Evolutionary conservation across 2,329 filamentous ascomycete species (phyloP), one percentile per base, ranked within the genome.

Genomic region (Aulographum hederae): DNA sequence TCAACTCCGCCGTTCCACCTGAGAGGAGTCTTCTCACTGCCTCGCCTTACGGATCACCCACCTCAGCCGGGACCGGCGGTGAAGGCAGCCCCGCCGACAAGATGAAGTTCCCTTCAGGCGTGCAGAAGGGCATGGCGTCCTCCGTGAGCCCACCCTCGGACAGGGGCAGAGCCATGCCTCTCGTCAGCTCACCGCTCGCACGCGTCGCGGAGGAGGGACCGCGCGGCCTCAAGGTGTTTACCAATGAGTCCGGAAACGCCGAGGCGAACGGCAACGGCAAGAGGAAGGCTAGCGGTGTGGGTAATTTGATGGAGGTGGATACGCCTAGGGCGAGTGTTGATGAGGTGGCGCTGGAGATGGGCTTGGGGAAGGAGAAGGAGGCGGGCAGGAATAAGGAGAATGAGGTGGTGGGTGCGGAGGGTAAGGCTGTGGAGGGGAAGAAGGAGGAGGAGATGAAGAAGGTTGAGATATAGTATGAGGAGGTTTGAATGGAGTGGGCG

Each of bases 181-280:
- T 70, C 41, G 74, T 82, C 44, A 65, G 73, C 11, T 80, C 74
- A 41, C 78, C 78, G 12, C 58, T 86, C 35, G 75, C 77, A 31
- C 65, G 75, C 39, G 79, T 86, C 11, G 69, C 75, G 1, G 80
- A 86, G 53, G 80, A 86, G 34, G 44, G 50, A 10, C 48, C 56
- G 4, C 42, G 45, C 34, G 48, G 53, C 3, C 50, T 57, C 28
- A 51, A 45, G 28, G 44, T 57, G 4, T 50, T 45, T 33, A 51
- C 46, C 26, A 46, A 54, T 17, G 34, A 48, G 12, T 47, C 52
- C 18, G 37, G 43, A 25, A 12, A 26, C 13, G 51, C 47, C 34
- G 18, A n/a, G n/a, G n/a, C n/a, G n/a, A n/a, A n/a, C n/a, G n/a
- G n/a, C n/a, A n/a, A n/a, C n/a, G n/a, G n/a, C n/a, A n/a, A n/a